phyloP scores from a whole-genome alignment of 352 stramenopile genomes.

The Globisporangium paroecandrum region DNA sequence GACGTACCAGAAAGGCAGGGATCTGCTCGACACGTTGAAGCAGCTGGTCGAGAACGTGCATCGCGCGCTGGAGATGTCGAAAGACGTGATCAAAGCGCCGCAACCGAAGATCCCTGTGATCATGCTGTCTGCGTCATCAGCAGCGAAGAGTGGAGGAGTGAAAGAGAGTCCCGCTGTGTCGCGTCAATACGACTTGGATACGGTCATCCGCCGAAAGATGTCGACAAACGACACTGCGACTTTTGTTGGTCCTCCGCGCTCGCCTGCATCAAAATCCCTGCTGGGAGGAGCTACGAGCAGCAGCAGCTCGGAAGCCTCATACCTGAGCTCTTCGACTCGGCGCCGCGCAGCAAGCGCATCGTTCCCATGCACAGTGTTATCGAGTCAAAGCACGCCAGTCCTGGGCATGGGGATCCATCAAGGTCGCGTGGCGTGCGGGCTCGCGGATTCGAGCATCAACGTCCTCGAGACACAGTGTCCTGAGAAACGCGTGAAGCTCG shows the following conservation, averaged over 20 bases:
- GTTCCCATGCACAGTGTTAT: conserved; percentile 15
- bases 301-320: background rate
- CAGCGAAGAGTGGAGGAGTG: background rate
- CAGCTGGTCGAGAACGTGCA: conserved; percentile 82
- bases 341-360: conserved; percentile 13
- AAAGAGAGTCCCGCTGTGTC: conserved; percentile 39
- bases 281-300: conserved; percentile 7
- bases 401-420: conserved; percentile 49
- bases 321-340: conserved; percentile 1
- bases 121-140: background rate
- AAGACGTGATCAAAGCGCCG: conserved; percentile 46
- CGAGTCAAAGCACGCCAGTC: conserved; percentile 33
- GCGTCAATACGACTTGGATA: conserved; percentile 74
- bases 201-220: conserved; percentile 77
- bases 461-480: conserved; percentile 34
- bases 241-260: conserved; percentile 7
- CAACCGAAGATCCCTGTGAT: conserved; percentile 18
- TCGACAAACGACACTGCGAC: conserved; percentile 43
- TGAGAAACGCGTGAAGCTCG: conserved; percentile 39
- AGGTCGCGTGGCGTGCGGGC: conserved; percentile 49
- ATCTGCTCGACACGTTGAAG: conserved; percentile 67
- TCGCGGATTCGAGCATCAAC: conserved; percentile 35
- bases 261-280: conserved; percentile 5
- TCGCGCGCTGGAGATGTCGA: conserved; percentile 75
- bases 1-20: conserved; percentile 72